These are phyloP conservation scores for Talaromyces thailandensis DNA, from an alignment of 495 filamentous ascomycete species.

Conservation along the genomic window DNA sequence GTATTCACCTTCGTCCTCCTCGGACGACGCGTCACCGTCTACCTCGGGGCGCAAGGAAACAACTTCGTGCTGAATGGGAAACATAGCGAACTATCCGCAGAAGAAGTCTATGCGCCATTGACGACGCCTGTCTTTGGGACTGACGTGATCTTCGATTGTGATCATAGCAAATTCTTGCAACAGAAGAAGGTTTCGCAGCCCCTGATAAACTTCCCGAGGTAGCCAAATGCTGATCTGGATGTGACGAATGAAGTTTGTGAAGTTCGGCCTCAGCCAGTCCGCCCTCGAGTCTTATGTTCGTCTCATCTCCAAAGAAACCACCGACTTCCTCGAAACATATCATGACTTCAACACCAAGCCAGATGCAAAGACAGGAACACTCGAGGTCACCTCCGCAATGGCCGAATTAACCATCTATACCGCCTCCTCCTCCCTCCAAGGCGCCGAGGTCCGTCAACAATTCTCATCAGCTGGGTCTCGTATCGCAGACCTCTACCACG, in stretches of 20 bases:
- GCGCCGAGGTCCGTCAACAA: conserved; percentile 52
- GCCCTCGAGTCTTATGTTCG: conserved; percentile 54
- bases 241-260: conserved; percentile 45
- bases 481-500: conserved; percentile 56
- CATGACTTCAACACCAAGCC: conserved; percentile 32
- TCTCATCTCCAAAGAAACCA: conserved; percentile 45
- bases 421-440: conserved; percentile 56
- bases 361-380: conserved; percentile 21
- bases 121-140: conserved; percentile 56
- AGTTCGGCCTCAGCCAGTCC: conserved; percentile 53
- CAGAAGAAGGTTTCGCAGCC: conserved; percentile 51
- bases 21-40: conserved; percentile 55
- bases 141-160: conserved; percentile 58
- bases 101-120: conserved; percentile 54
- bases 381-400: conserved; percentile 47
- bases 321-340: conserved; percentile 39
- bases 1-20: conserved; percentile 57
- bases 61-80: conserved; percentile 58
- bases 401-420: conserved; percentile 57
- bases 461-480: conserved; percentile 41
- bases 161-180: conserved; percentile 59
- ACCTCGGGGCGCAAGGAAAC: conserved; percentile 52
- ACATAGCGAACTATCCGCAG: conserved; percentile 51
- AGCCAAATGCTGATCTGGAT: conserved; percentile 4
- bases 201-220: not conserved